Percentiles rank a stretch among this genome's conserved stretches.
Evolutionary conservation across 257 asterid genomes (phyloP).

Genomic region (Nicotiana tomentosiformis): DNA sequence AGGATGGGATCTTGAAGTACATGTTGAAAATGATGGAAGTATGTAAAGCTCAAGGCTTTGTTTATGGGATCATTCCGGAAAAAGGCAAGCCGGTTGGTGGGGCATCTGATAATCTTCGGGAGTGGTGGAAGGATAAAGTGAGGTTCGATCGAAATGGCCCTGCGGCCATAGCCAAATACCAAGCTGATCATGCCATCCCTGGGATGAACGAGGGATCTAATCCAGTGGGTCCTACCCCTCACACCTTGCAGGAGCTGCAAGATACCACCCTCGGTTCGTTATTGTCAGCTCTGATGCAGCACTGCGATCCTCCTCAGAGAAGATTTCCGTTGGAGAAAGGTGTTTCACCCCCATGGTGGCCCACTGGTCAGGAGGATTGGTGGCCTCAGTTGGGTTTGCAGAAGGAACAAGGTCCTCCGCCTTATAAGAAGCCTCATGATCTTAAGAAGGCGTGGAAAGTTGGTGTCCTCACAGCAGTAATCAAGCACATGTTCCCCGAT

Average conservation of each 20-base stretch:
- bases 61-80: slow-evolving; percentile 87
- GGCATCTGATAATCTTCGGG: slow-evolving; percentile 78
- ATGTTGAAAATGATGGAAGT: slow-evolving; percentile 25
- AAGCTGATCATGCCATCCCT: slow-evolving; percentile 38
- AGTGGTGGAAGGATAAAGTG: slow-evolving; percentile 95
- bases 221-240: slow-evolving; percentile 61
- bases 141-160: slow-evolving; percentile 84
- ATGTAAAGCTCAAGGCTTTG: slow-evolving; percentile 51
- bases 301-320: slow-evolving; percentile 88
- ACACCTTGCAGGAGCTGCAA: slow-evolving; percentile 79
- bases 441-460: slow-evolving; percentile 83
- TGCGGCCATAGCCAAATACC: slow-evolving; percentile 64
- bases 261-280: slow-evolving; percentile 84
- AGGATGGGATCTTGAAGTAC: slow-evolving; percentile 24
- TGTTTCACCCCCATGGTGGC: slow-evolving; percentile 94
- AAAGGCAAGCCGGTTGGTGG: slow-evolving; percentile 90
- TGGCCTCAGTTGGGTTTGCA: slow-evolving; percentile 74
- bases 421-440: slow-evolving; percentile 90
- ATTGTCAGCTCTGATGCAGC: slow-evolving; percentile 83
- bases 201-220: slow-evolving; percentile 37
- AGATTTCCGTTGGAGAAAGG: slow-evolving; percentile 86
- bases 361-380: slow-evolving; percentile 75
- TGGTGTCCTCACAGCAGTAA: slow-evolving; percentile 76
- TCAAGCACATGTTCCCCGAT: slow-evolving; percentile 81
- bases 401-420: slow-evolving; percentile 67